Conservation (phyloP, 2,329 filamentous ascomycete species). For the Colletotrichum lini region DNA sequence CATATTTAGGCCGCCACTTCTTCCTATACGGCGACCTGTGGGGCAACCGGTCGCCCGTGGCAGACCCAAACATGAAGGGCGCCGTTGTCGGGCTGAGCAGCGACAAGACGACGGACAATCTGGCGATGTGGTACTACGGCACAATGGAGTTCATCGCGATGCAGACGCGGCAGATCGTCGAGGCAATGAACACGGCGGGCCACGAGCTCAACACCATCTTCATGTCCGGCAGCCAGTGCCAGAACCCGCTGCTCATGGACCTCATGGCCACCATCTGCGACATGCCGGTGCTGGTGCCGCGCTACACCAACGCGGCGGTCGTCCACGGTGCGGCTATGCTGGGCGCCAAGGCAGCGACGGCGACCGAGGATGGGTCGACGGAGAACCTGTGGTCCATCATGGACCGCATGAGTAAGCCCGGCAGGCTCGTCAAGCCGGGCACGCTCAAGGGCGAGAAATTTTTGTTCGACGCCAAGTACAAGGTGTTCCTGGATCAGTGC, state of each 20-base stretch:
- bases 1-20: conserved; percentile 91
- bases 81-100: conserved; percentile 88
- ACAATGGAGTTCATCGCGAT: conserved; percentile 99
- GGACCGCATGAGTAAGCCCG: conserved; percentile 96
- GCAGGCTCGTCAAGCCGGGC: conserved; percentile 84
- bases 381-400: conserved; percentile 97
- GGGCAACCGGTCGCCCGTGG: conserved; percentile 95
- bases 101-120: conserved; percentile 88
- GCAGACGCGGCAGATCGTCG: conserved; percentile 95
- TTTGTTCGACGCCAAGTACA: conserved; percentile 89
- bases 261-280: conserved; percentile 91
- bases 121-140: conserved; percentile 93
- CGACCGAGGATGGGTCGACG: conserved; percentile 80
- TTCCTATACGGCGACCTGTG: conserved; percentile 99
- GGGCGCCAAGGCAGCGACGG: conserved; percentile 95
- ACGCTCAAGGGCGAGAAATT: conserved; percentile 81
- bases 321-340: conserved; percentile 99
- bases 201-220: conserved; percentile 94
- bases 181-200: conserved; percentile 91
- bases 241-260: conserved; percentile 92
- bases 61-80: conserved; percentile 93
- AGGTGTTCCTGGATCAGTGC: conserved; percentile 95
- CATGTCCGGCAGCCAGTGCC: conserved; percentile 98
- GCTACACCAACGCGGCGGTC: conserved; percentile 95
- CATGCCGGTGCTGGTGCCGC: conserved; percentile 93